A percentile compares a stretch with the other conserved stretches of the same genome.
phyloP scores from a whole-genome alignment of 352 stramenopile species.

The Phytopythium aichiense region DNA sequence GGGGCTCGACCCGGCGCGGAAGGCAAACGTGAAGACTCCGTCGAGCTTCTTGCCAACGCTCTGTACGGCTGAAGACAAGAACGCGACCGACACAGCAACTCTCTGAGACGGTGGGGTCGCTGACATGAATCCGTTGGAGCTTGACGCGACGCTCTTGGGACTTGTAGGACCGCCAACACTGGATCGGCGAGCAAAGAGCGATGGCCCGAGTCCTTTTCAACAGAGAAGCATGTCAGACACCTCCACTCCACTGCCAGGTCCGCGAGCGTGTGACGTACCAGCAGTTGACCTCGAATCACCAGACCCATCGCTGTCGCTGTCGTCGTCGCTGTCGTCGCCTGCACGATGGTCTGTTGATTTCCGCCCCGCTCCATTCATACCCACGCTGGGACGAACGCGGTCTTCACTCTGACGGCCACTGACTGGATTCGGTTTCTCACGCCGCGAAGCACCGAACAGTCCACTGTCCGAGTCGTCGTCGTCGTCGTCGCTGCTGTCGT shows the following conservation, averaged over 20 bases:
- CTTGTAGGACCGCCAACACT: constrained; percentile 13
- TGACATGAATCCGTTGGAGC: constrained; percentile 8
- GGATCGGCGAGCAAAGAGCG: constrained; percentile 19
- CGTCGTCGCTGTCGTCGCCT: constrained; percentile 19
- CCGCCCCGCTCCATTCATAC: neutral
- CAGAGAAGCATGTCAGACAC: constrained; percentile 6
- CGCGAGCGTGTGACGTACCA: constrained; percentile 9
- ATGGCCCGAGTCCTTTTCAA: constrained; percentile 13
- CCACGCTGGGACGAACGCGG: constrained; percentile 5
- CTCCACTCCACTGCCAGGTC: neutral
- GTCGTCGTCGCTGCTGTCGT: constrained; percentile 68
- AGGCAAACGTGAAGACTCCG: constrained; percentile 68
- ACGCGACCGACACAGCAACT: constrained; percentile 33
- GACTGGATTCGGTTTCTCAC: constrained; percentile 22
- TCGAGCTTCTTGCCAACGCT: constrained; percentile 59
- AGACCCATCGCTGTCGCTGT: constrained; percentile 25
- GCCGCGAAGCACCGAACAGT: constrained; percentile 32
- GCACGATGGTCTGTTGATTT: constrained; percentile 2
- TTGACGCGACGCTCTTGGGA: constrained; percentile 14
- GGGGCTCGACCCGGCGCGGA: constrained; percentile 24
- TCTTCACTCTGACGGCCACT: constrained; percentile 18
- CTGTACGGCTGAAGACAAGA: constrained; percentile 49
- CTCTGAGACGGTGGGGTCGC: neutral
- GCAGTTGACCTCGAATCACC: constrained; percentile 27
- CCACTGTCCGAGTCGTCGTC: constrained; percentile 42